A percentile compares a stretch with the other conserved stretches of the same genome.
Evolutionary conservation across 306 rosid species (phyloP).

Genomic region (Astragalus glycyphyllos): DNA sequence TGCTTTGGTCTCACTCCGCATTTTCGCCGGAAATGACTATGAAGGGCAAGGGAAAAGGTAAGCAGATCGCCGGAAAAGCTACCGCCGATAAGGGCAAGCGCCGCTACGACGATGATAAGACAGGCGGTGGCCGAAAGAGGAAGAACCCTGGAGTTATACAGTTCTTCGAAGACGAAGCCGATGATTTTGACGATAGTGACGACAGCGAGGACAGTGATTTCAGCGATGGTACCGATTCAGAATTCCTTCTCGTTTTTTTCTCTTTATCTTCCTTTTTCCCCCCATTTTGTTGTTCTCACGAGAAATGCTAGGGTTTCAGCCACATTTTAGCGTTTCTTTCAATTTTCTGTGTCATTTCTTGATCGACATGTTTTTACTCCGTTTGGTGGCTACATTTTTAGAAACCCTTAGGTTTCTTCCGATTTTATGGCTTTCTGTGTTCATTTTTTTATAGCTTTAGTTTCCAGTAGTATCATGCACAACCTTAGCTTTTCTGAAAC

Average conservation of each 20-base stretch:
- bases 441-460: background rate
- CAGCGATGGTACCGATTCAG: conserved; percentile 48
- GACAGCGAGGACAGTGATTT: conserved; percentile 56
- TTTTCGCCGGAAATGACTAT: conserved; percentile 52
- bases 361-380: background rate
- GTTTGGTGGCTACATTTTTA: background rate
- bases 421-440: conserved; percentile 9
- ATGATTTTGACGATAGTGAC: conserved; percentile 49
- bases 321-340: conserved; percentile 32
- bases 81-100: conserved; percentile 58
- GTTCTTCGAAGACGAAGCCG: conserved; percentile 74
- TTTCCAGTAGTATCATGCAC: background rate
- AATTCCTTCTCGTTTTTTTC: conserved; percentile 9
- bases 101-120: conserved; percentile 47
- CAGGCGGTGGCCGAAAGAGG: conserved; percentile 58
- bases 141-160: conserved; percentile 59
- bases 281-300: background rate
- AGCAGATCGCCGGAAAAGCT: conserved; percentile 61
- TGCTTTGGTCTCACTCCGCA: conserved; percentile 6
- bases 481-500: background rate
- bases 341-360: background rate
- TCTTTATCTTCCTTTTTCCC: conserved; percentile 2
- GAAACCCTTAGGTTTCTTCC: background rate
- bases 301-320: conserved; percentile 45
- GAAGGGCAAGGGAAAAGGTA: conserved; percentile 81